Percentiles rank a stretch among this genome's conserved stretches.
Evolutionary conservation across 352 stramenopile species (phyloP).

Genomic region (Globisporangium sylvaticum): DNA sequence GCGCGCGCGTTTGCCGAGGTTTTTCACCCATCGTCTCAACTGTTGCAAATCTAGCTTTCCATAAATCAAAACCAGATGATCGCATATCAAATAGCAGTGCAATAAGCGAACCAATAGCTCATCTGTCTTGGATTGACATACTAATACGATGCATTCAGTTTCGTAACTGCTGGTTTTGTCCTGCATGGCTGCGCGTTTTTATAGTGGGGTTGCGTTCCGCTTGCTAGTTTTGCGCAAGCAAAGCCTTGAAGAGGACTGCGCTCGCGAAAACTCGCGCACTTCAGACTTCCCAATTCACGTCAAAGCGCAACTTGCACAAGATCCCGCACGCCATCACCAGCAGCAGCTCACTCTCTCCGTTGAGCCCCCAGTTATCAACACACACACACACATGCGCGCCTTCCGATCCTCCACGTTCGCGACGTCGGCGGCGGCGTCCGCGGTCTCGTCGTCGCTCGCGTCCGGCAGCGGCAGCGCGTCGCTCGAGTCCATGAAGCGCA

Average conservation of each 20-base stretch:
- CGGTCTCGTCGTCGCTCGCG: constrained; percentile 3
- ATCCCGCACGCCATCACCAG: constrained; percentile 1
- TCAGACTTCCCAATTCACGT: constrained; percentile 1
- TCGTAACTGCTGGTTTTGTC: no score
- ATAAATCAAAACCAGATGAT: not conserved
- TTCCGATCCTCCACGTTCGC: constrained; percentile 15
- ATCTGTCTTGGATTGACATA: no score
- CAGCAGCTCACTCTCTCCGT: not conserved
- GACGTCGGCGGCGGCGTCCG: constrained; percentile 7
- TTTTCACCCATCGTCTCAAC: not conserved
- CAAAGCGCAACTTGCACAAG: constrained; percentile 5
- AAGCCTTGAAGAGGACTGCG: not conserved
- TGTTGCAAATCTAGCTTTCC: not conserved
- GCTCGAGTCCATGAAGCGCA: constrained; percentile 34
- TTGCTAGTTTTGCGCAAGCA: constrained; percentile 7
- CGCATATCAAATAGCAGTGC: not conserved
- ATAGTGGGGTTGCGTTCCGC: not conserved
- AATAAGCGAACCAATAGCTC: no score
- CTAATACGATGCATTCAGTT: no score
- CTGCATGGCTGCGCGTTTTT: not conserved
- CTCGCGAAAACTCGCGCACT: not conserved
- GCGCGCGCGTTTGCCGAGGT: not conserved
- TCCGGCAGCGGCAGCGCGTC: not conserved
- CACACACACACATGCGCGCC: constrained; percentile 11
- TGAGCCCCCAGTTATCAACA: not conserved